A percentile compares a stretch with the other conserved stretches of the same genome.
phyloP scores from a whole-genome alignment of 768 basidiomycete species.

The Russula dissimulans region DNA sequence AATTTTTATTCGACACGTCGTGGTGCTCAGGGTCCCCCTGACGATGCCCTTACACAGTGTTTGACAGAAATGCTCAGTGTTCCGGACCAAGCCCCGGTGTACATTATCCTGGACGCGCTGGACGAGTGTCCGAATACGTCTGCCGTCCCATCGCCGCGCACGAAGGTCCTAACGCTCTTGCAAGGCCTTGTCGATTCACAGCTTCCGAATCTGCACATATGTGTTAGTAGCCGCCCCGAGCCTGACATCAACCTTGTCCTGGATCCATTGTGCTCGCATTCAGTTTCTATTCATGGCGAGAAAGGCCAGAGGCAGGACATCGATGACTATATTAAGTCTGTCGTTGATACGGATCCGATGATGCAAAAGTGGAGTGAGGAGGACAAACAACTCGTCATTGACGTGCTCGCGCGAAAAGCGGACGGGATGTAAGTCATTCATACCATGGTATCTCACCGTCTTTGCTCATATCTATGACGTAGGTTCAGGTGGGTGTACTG shows the following conservation, averaged over 20 bases:
- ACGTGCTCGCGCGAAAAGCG: not conserved
- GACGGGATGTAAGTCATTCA: not conserved
- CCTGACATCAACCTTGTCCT: not conserved
- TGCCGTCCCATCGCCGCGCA: not conserved
- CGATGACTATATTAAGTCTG: not conserved
- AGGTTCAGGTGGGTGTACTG: not conserved
- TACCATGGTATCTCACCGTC: not conserved
- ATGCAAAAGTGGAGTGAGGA: not conserved
- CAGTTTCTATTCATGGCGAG: not conserved
- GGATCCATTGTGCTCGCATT: not conserved
- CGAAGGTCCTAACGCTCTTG: not conserved
- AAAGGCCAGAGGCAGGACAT: not conserved
- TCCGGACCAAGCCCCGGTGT: not conserved
- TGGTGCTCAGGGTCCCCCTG: not conserved
- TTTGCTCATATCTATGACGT: not conserved
- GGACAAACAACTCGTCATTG: not conserved
- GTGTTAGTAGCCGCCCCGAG: not conserved
- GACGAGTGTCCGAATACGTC: not conserved
- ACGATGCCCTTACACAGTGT: not conserved
- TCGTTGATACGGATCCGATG: not conserved
- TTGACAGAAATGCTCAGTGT: not conserved
- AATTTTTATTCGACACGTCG: not conserved
- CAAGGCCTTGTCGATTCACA: not conserved
- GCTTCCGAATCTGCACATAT: not conserved
- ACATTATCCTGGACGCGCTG: constrained; percentile 1